Evolutionary conservation across 306 rosid species (phyloP).

Genomic region (Cicer pinnatifidum): DNA sequence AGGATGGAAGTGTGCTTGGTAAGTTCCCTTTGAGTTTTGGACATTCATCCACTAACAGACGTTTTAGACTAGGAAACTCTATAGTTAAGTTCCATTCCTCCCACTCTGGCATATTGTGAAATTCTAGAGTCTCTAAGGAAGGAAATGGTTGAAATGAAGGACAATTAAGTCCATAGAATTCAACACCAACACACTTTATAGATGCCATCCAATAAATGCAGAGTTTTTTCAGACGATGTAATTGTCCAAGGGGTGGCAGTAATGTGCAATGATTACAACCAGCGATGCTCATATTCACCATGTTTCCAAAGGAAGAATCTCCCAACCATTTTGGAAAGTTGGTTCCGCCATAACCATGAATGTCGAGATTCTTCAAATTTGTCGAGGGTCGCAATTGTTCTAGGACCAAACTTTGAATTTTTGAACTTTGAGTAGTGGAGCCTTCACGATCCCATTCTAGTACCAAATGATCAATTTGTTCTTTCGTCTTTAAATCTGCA

Average conservation of each 20-base stretch:
- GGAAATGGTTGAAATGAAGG: constrained; percentile 37
- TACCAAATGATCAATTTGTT: constrained; percentile 2
- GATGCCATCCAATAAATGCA: neutral
- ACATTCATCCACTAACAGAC: neutral
- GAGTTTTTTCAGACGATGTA: constrained; percentile 28
- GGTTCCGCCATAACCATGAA: constrained; percentile 27
- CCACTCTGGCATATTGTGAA: constrained; percentile 30
- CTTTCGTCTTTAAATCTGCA: constrained; percentile 22
- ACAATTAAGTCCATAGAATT: constrained; percentile 27
- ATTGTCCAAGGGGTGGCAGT: constrained; percentile 28
- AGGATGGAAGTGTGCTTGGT: constrained; percentile 23
- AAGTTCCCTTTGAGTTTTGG: constrained; percentile 39
- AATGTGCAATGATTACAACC: neutral
- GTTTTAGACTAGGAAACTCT: constrained; percentile 10
- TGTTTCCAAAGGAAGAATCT: constrained; percentile 22
- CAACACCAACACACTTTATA: constrained; percentile 3
- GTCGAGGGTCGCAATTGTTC: constrained; percentile 29
- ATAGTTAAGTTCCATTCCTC: constrained; percentile 24
- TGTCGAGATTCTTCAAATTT: constrained; percentile 36
- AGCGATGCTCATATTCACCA: neutral
- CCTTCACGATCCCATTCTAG: constrained; percentile 19
- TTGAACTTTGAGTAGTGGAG: neutral
- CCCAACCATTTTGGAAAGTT: constrained; percentile 27
- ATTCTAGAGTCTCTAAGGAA: neutral
- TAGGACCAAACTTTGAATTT: constrained; percentile 13